Percentiles rank a stretch among this genome's conserved stretches.
phyloP scores from a whole-genome alignment of 306 rosid genomes.

The Cucurbita moschata region DNA sequence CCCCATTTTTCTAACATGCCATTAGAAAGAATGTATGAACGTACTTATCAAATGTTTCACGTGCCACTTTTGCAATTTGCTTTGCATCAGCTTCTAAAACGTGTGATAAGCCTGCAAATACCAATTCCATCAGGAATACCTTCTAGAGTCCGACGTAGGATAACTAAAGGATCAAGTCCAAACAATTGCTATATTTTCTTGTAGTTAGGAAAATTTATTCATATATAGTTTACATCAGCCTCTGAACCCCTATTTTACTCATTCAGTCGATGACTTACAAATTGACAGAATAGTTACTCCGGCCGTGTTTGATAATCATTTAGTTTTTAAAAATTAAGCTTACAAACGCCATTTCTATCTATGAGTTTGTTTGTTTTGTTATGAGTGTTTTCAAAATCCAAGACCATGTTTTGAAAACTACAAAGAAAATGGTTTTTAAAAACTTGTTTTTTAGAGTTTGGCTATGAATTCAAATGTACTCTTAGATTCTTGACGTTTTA shows the following conservation, averaged over 20 bases:
- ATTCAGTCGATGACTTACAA: not conserved
- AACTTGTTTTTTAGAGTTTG: too few species aligned
- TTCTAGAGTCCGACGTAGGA: not conserved
- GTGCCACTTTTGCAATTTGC: conserved; percentile 55
- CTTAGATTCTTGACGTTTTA: too few species aligned
- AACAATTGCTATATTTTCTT: not conserved
- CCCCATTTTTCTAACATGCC: not conserved
- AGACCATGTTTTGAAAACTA: too few species aligned
- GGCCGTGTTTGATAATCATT: too few species aligned
- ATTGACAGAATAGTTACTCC: not conserved
- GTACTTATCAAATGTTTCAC: conserved; percentile 47
- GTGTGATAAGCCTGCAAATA: conserved; percentile 34
- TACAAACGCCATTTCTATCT: too few species aligned
- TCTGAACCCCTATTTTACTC: not conserved
- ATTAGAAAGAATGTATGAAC: conserved; percentile 19
- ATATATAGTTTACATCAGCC: not conserved
- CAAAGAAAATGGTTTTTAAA: too few species aligned
- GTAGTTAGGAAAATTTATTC: not conserved
- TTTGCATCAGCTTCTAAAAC: conserved; percentile 73
- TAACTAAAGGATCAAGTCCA: not conserved
- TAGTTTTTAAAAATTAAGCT: too few species aligned
- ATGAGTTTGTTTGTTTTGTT: too few species aligned
- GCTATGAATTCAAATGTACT: too few species aligned
- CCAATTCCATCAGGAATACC: conserved; percentile 11
- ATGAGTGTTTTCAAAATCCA: too few species aligned